phyloP scores from a whole-genome alignment of 176 grass and related monocot genomes.

The Oryza glumipatula region DNA sequence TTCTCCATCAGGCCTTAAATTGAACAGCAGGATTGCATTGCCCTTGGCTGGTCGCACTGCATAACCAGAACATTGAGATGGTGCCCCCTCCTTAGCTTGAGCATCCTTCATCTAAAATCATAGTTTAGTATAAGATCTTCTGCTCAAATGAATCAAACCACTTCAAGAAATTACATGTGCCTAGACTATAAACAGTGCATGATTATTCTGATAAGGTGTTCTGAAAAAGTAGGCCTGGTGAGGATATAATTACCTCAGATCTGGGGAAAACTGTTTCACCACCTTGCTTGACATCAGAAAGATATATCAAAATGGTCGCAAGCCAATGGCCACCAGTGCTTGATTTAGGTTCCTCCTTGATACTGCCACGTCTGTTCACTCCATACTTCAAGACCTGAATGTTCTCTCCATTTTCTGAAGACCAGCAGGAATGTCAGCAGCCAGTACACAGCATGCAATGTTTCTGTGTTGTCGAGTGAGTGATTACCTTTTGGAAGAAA shows the following conservation, averaged over 20 bases:
- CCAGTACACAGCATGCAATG: slow-evolving; percentile 2
- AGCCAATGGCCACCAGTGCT: slow-evolving; percentile 35
- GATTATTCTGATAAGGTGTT: neutral
- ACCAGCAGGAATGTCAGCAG: slow-evolving; percentile 30
- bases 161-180: neutral
- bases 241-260: slow-evolving; percentile 58
- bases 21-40: slow-evolving; percentile 70
- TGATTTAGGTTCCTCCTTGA: slow-evolving; percentile 46
- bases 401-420: slow-evolving; percentile 64
- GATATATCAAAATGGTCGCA: slow-evolving; percentile 70
- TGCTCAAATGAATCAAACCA: neutral
- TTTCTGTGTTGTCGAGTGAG: neutral
- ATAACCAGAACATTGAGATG: slow-evolving; percentile 63
- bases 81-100: slow-evolving; percentile 41
- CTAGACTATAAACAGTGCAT: neutral
- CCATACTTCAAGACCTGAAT: slow-evolving; percentile 58
- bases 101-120: slow-evolving; percentile 50
- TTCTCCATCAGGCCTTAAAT: slow-evolving; percentile 63
- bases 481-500: slow-evolving; percentile 86
- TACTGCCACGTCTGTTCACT: slow-evolving; percentile 55
- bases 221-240: neutral
- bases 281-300: slow-evolving; percentile 72
- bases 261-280: slow-evolving; percentile 78
- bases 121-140: slow-evolving; percentile 28
- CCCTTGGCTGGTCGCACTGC: slow-evolving; percentile 62